Base-by-base conservation (phyloP, 108 stramenopile species). In the Cyclotella cryptica region DNA sequence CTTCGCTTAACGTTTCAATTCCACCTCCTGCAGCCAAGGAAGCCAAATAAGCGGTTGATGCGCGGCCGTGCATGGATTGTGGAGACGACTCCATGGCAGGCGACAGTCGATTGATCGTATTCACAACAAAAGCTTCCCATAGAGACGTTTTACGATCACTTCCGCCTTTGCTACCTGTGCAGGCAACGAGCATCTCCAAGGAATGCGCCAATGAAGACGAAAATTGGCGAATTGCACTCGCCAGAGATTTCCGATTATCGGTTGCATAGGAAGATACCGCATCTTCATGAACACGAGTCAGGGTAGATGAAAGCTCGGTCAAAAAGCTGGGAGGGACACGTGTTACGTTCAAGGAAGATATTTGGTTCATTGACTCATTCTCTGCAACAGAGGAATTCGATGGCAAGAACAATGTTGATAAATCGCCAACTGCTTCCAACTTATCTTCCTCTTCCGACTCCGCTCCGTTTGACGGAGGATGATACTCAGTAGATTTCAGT, bases 31-130 rank as follows among this genome's bases (percentile, higher is more conserved):
- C 80, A 27, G 85, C 82, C 67, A 95, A 63, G 35, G 88, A 86
- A 30, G 94, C 92, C 58, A 91, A 69, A 76, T 93, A 95, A 35
- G 89, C 94, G 70, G 91, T 90, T 15, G 87, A 84, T 12, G 80
- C 86, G 26, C 88, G 81, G 43, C 87, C 87, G 44, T 85, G 77
- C 66, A 79, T 67, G 18, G 68, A 78, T 28, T 90, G 81, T 15
- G 91, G 90, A 11, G 91, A 73, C 24, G 84, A 66, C 14, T 69
- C 66, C 13, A 94, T 54, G 46, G 78, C 72, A 12, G 72, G 74
- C 19, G 78, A 49, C 22, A 87, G 67, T 26, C 60, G 75, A 39
- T 79, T 65, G 21, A 88, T 72, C 12, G 85, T 51, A 45, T 87
- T 72, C 12, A 77, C 24, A 11, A 93, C 90, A 77, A 90, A 95